phyloP scores from a whole-genome alignment of 2,329 filamentous ascomycete species.

The Huntiella abstrusa region DNA sequence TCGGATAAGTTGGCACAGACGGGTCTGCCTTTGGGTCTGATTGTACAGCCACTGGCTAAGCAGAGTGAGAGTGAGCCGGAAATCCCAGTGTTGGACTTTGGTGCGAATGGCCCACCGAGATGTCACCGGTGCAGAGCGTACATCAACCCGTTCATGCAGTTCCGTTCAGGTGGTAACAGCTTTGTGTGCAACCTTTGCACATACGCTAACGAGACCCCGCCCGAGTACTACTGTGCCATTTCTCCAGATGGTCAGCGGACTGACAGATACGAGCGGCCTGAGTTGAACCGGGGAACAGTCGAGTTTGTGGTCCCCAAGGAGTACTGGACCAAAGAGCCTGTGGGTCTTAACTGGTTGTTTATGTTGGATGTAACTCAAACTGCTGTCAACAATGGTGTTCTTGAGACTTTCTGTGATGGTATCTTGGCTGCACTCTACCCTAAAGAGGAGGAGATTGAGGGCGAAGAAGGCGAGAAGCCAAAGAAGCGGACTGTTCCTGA shows the following conservation, averaged over 20 bases:
- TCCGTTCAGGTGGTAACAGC: conserved; percentile 82
- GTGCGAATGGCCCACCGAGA: conserved; percentile 71
- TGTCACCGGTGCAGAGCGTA: conserved; percentile 88
- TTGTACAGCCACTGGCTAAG: conserved; percentile 73
- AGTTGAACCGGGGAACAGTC: conserved; percentile 78
- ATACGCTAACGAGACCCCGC: conserved; percentile 77
- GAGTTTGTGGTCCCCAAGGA: conserved; percentile 96
- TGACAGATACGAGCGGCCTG: conserved; percentile 74
- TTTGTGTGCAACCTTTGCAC: conserved; percentile 97
- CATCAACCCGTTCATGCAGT: conserved; percentile 98
- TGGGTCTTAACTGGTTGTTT: conserved; percentile 75
- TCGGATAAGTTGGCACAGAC: conserved; percentile 64
- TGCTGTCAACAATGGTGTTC: conserved; percentile 72
- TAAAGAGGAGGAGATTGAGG: conserved; percentile 24
- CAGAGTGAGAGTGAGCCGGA: conserved; percentile 69
- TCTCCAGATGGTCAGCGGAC: conserved; percentile 72
- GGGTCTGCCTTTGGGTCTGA: conserved; percentile 65
- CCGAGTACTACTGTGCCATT: conserved; percentile 85
- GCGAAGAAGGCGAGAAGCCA: conserved; percentile 31
- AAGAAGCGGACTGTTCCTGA: conserved; percentile 46
- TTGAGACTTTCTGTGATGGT: conserved; percentile 79
- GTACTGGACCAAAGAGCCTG: conserved; percentile 91
- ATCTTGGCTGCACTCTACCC: conserved; percentile 74
- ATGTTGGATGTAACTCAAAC: conserved; percentile 87
- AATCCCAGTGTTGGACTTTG: conserved; percentile 88